Base-by-base conservation (phyloP, 2,329 filamentous ascomycete species). In the Trematosphaeria pertusa region DNA sequence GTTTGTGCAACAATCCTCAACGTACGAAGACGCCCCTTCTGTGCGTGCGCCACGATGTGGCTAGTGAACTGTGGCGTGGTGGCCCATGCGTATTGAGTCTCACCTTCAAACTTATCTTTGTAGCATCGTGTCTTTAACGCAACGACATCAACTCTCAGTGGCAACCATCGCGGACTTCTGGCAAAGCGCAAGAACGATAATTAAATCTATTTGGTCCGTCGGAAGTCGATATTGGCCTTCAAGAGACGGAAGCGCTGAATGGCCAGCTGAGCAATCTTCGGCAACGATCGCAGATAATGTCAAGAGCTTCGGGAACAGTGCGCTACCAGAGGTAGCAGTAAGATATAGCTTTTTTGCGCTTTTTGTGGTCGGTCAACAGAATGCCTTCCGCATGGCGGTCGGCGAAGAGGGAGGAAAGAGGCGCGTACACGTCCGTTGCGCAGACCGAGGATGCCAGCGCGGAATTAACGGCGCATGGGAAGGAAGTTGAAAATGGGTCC, bases 401-500 rank as follows among this genome's bases (percentile, higher is more conserved):
- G 5, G 46, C 50, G 8, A 24, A 36, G 14, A 44, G 26, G 31
- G 52, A 58, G 24, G 57, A 58, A 6, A 50, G 57, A 28, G 67
- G 65, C 26, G 58, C 58, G 15, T 71, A 71, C 32, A 61, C 65
- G 3, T 61, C 63, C 7, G 48, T 71, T 20, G 65, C 67, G 20
- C 68, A 71, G 41, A 59, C 54, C 3, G 67, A 70, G 24, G 59
- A 62, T 14, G 44, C 46, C 18, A 49, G 28, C 19, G 49, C 41
- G 12, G 52, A 58, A 18, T 41, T 58, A 20, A 59, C 54, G 9
- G 35, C 52, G 8, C 56, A 64, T 33, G 46, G 45, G 14, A 56
- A 58, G 34, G 56, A 53, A 15, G 10, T 46, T 5, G 48, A 48
- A 15, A 43, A 54, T 39, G 43, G 17, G 12, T 36, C 35, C 3